Evolutionary conservation across 2,329 filamentous ascomycete species (phyloP).

Genomic region (Meredithiella fracta): DNA sequence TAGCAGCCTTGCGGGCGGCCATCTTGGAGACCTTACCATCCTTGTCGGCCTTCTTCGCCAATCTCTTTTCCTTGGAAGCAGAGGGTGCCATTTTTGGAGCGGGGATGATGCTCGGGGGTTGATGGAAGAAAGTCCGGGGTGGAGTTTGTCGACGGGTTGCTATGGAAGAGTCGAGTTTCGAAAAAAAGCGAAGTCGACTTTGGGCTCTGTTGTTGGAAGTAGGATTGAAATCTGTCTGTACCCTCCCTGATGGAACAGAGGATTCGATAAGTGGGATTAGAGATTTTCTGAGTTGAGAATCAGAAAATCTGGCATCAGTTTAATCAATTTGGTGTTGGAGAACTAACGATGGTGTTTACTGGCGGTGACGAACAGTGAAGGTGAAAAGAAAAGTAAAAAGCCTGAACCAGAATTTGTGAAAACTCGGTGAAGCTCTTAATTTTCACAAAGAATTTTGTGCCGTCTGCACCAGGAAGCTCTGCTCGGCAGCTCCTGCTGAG

Average conservation of each 20-base stretch:
- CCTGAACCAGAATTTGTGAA: no score
- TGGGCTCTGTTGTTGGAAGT: background rate
- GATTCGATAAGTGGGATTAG: background rate
- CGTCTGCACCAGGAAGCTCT: background rate
- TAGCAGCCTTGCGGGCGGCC: slow-evolving; percentile 48
- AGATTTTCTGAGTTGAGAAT: no score
- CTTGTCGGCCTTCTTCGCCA: slow-evolving; percentile 53
- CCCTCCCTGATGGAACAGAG: background rate
- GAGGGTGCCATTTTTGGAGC: slow-evolving; percentile 41
- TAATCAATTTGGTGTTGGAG: no score
- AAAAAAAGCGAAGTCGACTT: background rate
- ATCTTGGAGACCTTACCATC: slow-evolving; percentile 64
- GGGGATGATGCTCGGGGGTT: slow-evolving; percentile 12
- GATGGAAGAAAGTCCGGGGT: slow-evolving; percentile 1
- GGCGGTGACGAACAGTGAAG: no score
- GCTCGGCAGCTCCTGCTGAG: background rate
- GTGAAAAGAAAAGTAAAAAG: no score
- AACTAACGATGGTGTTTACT: no score
- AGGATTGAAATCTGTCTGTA: background rate
- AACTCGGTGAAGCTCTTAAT: no score
- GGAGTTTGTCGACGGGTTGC: background rate
- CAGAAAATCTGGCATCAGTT: no score
- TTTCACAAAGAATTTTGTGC: background rate
- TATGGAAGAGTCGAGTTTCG: background rate
- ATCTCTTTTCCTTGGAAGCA: slow-evolving; percentile 53